Evolutionary conservation across 78 protist genomes (phyloP).

Genomic region (Speleostelium caveatum): DNA sequence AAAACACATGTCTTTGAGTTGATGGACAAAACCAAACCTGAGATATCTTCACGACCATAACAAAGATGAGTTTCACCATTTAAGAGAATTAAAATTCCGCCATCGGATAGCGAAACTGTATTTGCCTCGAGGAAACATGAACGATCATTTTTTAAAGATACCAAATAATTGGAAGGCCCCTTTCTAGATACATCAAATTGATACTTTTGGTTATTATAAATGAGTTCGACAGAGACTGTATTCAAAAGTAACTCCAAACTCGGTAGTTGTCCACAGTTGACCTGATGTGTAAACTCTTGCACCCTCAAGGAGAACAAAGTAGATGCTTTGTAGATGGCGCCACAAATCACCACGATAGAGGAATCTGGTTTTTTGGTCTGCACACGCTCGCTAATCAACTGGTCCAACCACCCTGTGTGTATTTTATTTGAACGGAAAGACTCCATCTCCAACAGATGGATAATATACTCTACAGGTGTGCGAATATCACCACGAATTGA

Average conservation of each 20-base stretch:
- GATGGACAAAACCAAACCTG: slow-evolving; percentile 86
- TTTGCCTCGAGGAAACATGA: slow-evolving; percentile 39
- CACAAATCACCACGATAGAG: slow-evolving; percentile 84
- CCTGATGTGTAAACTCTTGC: slow-evolving; percentile 37
- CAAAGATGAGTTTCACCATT: slow-evolving; percentile 79
- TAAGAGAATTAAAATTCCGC: slow-evolving; percentile 86
- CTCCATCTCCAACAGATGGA: slow-evolving; percentile 87
- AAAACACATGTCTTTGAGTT: slow-evolving; percentile 88
- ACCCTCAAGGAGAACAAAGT: background rate
- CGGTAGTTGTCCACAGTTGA: slow-evolving; percentile 80
- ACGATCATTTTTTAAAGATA: slow-evolving; percentile 63
- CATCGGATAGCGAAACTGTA: slow-evolving; percentile 82
- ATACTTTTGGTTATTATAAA: slow-evolving; percentile 80
- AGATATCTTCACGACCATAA: slow-evolving; percentile 75
- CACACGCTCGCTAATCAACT: slow-evolving; percentile 39
- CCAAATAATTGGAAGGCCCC: slow-evolving; percentile 41
- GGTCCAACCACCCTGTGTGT: slow-evolving; percentile 95
- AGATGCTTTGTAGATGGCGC: slow-evolving; percentile 83
- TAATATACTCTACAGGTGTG: slow-evolving; percentile 93
- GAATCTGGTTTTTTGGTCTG: slow-evolving; percentile 52
- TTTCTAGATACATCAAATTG: slow-evolving; percentile 28
- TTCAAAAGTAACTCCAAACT: slow-evolving; percentile 45
- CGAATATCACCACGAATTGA: slow-evolving; percentile 96
- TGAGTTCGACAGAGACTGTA: slow-evolving; percentile 60
- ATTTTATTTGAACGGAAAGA: slow-evolving; percentile 84